These are phyloP conservation scores for Microsporum audouinii DNA, from an alignment of 2,329 filamentous ascomycete species.

Conservation along the genomic window DNA sequence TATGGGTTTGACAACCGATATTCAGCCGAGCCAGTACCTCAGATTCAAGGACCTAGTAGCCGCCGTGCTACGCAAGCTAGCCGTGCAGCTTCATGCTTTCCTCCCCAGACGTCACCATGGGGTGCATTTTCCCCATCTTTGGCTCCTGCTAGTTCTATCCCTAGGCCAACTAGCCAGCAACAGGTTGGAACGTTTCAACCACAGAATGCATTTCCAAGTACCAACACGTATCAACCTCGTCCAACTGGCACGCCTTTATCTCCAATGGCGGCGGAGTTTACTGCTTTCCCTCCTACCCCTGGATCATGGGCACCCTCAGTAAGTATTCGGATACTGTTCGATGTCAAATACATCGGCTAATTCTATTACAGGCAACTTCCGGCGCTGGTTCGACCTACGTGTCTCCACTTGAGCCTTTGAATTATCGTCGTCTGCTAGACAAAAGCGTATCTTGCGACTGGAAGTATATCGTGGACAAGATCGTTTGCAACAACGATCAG, in stretches of 20 bases:
- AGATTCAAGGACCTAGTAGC: slow-evolving; percentile 19
- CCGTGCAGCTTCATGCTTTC: slow-evolving; percentile 25
- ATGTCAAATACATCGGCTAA: slow-evolving; percentile 16
- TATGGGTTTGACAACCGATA: slow-evolving; percentile 23
- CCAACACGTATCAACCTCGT: slow-evolving; percentile 41
- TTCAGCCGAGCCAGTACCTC: slow-evolving; percentile 23
- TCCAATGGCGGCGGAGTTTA: slow-evolving; percentile 64
- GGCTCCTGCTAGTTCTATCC: slow-evolving; percentile 17
- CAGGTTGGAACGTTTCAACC: slow-evolving; percentile 24
- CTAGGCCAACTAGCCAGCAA: slow-evolving; percentile 23
- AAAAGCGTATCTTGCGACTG: slow-evolving; percentile 96
- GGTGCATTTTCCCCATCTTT: slow-evolving; percentile 20
- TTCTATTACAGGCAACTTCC: slow-evolving; percentile 34
- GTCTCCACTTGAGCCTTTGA: slow-evolving; percentile 78
- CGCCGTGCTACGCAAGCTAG: slow-evolving; percentile 25
- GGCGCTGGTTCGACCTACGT: slow-evolving; percentile 64
- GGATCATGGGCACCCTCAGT: slow-evolving; percentile 37
- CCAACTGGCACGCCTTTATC: slow-evolving; percentile 56
- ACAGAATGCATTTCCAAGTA: slow-evolving; percentile 24
- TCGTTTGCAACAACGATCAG: slow-evolving; percentile 97
- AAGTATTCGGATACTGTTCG: slow-evolving; percentile 28
- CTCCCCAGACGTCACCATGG: slow-evolving; percentile 26
- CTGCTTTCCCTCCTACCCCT: slow-evolving; percentile 31
- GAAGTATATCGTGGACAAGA: slow-evolving; percentile 99
- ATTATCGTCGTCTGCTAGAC: slow-evolving; percentile 89